Evolutionary conservation across 2,329 filamentous ascomycete genomes (phyloP).

Genomic region (Sphaerulina vaccinii): DNA sequence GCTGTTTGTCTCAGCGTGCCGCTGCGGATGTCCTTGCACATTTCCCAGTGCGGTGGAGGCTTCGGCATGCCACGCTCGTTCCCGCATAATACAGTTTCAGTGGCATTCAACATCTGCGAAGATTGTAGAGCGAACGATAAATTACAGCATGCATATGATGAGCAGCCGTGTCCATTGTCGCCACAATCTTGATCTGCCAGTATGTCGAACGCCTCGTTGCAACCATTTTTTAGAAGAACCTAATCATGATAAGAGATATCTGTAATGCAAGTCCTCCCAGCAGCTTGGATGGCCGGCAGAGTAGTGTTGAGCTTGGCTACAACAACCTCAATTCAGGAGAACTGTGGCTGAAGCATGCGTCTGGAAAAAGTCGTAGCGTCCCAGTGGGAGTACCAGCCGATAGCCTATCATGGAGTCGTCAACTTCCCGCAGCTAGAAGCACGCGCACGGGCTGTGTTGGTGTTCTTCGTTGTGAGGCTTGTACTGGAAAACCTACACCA

Average conservation of each 20-base stretch:
- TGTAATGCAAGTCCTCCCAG: not conserved
- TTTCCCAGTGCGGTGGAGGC: not conserved
- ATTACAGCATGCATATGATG: too few relatives aligned
- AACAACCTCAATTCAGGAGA: not conserved
- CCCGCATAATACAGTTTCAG: not conserved
- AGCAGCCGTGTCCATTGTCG: too few relatives aligned
- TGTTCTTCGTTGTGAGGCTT: not conserved
- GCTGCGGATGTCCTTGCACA: too few relatives aligned
- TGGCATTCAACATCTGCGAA: too few relatives aligned
- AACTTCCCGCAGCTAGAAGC: not conserved
- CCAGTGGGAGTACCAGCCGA: not conserved
- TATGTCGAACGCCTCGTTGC: not conserved
- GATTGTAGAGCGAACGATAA: too few relatives aligned
- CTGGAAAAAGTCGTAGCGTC: not conserved
- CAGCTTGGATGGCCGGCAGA: not conserved
- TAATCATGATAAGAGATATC: not conserved
- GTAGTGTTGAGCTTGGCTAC: not conserved
- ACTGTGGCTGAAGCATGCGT: not conserved
- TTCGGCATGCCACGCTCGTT: not conserved
- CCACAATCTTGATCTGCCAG: not conserved
- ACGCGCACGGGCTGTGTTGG: not conserved
- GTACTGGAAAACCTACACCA: not conserved
- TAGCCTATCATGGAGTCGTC: not conserved
- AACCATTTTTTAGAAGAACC: not conserved
- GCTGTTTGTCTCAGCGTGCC: too few relatives aligned